A percentile compares a stretch with the other conserved stretches of the same genome.
Evolutionary conservation across 2,329 filamentous ascomycete genomes (phyloP).

Genomic region (Aspergillus piperis): DNA sequence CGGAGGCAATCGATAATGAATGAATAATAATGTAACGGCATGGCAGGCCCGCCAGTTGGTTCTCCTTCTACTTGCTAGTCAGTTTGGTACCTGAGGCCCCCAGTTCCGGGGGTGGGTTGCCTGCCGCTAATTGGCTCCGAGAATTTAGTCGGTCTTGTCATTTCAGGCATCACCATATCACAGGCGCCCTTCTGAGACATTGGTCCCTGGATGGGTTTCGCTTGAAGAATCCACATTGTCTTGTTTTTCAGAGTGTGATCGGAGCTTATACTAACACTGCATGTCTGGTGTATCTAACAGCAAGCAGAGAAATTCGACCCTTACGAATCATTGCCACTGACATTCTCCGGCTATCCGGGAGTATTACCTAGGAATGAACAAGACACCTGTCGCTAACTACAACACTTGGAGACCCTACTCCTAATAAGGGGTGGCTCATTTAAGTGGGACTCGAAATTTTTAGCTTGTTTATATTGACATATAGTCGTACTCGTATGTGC

Average conservation of each 20-base stretch:
- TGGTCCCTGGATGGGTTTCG: neutral
- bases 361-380: neutral
- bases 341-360: neutral
- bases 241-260: neutral
- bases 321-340: too few relatives aligned
- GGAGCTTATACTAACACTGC: neutral
- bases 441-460: neutral
- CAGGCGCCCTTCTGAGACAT: neutral
- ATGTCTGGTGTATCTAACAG: too few relatives aligned
- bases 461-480: neutral
- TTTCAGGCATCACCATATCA: constrained; percentile 7
- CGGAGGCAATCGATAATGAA: constrained; percentile 6
- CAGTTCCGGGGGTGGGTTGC: neutral
- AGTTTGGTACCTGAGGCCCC: constrained; percentile 8
- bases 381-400: too few relatives aligned
- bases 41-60: constrained; percentile 1
- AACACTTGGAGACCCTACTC: neutral
- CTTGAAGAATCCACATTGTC: neutral
- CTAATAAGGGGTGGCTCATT: neutral
- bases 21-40: constrained; percentile 6
- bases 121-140: constrained; percentile 1
- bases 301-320: neutral
- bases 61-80: neutral
- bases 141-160: constrained; percentile 9
- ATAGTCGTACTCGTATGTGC: neutral